phyloP scores from a whole-genome alignment of 2,329 filamentous ascomycete genomes.

The Diplocarpon mali region DNA sequence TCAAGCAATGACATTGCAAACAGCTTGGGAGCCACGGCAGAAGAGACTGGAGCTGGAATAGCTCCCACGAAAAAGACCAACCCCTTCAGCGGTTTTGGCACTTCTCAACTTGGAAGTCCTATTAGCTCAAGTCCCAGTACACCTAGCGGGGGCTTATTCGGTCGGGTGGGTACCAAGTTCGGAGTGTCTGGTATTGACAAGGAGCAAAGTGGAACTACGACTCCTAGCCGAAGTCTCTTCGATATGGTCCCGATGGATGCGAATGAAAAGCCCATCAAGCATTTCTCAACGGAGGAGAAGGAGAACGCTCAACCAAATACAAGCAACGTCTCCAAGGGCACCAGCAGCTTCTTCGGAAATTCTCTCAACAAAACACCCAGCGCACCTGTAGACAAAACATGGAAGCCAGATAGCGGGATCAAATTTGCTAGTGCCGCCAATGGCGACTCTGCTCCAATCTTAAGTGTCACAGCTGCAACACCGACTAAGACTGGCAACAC shows the following conservation, averaged over 20 bases:
- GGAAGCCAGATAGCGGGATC: conserved; percentile 40
- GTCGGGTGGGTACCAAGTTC: background rate
- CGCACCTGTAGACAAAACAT: conserved; percentile 34
- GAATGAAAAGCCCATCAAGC: conserved; percentile 36
- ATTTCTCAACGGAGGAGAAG: conserved; percentile 25
- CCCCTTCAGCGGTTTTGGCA: conserved; percentile 5
- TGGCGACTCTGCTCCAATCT: conserved; percentile 8
- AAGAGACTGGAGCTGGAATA: conserved; percentile 21
- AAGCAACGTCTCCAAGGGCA: conserved; percentile 11
- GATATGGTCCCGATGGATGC: conserved; percentile 41
- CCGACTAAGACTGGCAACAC: conserved; percentile 12
- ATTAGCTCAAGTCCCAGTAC: conserved; percentile 7
- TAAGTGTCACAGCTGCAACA: conserved; percentile 15
- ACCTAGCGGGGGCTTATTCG: conserved; percentile 18
- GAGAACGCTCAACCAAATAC: conserved; percentile 26
- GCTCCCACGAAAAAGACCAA: conserved; percentile 21
- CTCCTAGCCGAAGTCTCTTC: conserved; percentile 12
- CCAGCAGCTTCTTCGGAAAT: conserved; percentile 14
- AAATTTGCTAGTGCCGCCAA: conserved; percentile 22
- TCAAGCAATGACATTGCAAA: conserved; percentile 12
- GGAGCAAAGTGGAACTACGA: conserved; percentile 26
- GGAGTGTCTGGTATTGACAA: background rate
- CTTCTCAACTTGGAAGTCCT: conserved; percentile 16
- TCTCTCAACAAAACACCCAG: conserved; percentile 10
- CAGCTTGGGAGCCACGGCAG: conserved; percentile 15